Evolutionary conservation across 345 rosid genomes (phyloP).

Genomic region (Salix suchowensis): DNA sequence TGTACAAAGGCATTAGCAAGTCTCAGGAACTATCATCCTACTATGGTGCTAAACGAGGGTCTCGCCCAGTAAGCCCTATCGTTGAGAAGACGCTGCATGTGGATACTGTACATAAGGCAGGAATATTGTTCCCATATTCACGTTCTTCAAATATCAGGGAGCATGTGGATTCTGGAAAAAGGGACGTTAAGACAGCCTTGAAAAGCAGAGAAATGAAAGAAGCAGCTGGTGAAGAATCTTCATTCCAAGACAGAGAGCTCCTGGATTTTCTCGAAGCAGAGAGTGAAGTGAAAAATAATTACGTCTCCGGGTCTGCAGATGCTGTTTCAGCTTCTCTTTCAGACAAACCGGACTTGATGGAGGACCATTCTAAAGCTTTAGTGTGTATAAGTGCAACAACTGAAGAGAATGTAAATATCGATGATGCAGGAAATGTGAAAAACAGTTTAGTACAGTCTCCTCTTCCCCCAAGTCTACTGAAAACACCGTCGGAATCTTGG

Average conservation of each 20-base stretch:
- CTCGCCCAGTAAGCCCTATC: constrained; percentile 37
- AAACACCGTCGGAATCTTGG: constrained; percentile 92
- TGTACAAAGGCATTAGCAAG: constrained; percentile 29
- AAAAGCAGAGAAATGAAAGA: constrained; percentile 23
- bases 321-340: constrained; percentile 8
- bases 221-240: constrained; percentile 7
- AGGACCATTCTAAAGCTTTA: constrained; percentile 31
- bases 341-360: constrained; percentile 19
- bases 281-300: constrained; percentile 7
- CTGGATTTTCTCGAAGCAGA: constrained; percentile 17
- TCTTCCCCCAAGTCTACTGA: constrained; percentile 61
- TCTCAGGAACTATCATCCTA: constrained; percentile 45
- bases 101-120: constrained; percentile 45
- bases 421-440: constrained; percentile 19
- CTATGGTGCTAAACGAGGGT: constrained; percentile 26
- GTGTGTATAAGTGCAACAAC: constrained; percentile 20
- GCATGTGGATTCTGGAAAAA: constrained; percentile 9
- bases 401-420: constrained; percentile 22
- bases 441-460: constrained; percentile 17
- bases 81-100: constrained; percentile 62
- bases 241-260: constrained; percentile 24
- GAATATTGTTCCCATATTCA: constrained; percentile 25
- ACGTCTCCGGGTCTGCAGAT: constrained; percentile 2
- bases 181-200: constrained; percentile 7
- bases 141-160: constrained; percentile 23